Evolutionary conservation across 176 grass and related monocot species (phyloP), one percentile per base, ranked within the genome.

Genomic region (Carex parvula): DNA sequence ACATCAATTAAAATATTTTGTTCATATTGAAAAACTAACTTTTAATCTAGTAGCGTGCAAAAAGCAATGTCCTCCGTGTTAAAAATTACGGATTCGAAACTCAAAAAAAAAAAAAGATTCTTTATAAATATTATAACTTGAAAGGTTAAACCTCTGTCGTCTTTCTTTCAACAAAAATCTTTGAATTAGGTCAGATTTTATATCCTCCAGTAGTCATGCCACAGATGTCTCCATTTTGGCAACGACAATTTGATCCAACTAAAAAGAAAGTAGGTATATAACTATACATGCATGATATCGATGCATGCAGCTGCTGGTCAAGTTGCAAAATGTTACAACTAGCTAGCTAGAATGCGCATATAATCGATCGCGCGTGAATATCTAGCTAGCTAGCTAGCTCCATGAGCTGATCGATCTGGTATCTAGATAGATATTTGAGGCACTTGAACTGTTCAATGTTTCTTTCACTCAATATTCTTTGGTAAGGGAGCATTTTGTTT

Each of bases 301-400:
- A n/a, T n/a, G 18, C 18, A 48, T 72, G 46, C 71, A 75, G 21
- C 39, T 54, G 7, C n/a, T n/a, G n/a, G 60, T 62, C 60, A 22
- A 62, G 60, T 62, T 62, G 60, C 60, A 62, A 24, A n/a, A 50
- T 76, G 72, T 30, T 55, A 76, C 72, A 76, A 76, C 72, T 76
- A 75, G 46, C 71, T 75, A 76, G 48, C 71, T 75, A 76, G 48
- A 76, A 76, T 48, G 72, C 15, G 30, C 4, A 39, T 24, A 24
- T 24, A 24, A 24, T 24, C 24, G 24, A 52, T 55, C 11, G 24
- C 72, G 48, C 44, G 12, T 76, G 48, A 48, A 76, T 29, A 2
- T 55, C 22, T 14, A 30, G 72, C 22, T 76, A 30, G 72, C 22
- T 76, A n/a, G n/a, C n/a, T n/a, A n/a, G n/a, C n/a, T n/a, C 48